Conservation (phyloP, 129 eudicot species). For the Chrysanthemum seticuspe region DNA sequence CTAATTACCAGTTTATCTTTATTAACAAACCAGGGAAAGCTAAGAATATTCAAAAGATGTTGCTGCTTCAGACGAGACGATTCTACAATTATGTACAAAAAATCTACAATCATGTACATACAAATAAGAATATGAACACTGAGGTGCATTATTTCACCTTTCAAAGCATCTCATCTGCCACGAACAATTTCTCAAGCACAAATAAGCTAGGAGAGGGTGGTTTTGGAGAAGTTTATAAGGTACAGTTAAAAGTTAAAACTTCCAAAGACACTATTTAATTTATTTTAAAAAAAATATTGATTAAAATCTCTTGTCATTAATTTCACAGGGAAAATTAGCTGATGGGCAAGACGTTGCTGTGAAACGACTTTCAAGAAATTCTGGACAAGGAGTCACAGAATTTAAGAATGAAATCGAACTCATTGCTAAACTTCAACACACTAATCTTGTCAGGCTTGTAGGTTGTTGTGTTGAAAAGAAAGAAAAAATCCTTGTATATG, state of each 20-base stretch:
- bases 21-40: conserved; percentile 5
- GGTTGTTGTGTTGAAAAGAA: conserved; percentile 33
- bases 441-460: conserved; percentile 31
- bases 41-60: background rate
- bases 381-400: conserved; percentile 29
- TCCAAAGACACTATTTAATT: background rate
- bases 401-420: conserved; percentile 28
- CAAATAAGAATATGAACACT: background rate
- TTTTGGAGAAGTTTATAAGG: conserved; percentile 32
- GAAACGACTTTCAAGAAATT: conserved; percentile 31
- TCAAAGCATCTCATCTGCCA: conserved; percentile 27
- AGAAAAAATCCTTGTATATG: conserved; percentile 34
- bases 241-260: background rate
- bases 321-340: conserved; percentile 27
- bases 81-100: background rate
- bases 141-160: conserved; percentile 26
- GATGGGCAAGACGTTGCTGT: conserved; percentile 33
- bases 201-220: conserved; percentile 33
- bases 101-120: conserved; percentile 11
- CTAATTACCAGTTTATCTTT: conserved; percentile 6
- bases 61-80: conserved; percentile 1
- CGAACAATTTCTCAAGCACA: conserved; percentile 19
- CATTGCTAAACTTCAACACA: conserved; percentile 38
- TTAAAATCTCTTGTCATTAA: background rate
- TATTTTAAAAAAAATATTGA: background rate